Conservation (phyloP, 257 asterid genomes). For the Coffea canephora region DNA sequence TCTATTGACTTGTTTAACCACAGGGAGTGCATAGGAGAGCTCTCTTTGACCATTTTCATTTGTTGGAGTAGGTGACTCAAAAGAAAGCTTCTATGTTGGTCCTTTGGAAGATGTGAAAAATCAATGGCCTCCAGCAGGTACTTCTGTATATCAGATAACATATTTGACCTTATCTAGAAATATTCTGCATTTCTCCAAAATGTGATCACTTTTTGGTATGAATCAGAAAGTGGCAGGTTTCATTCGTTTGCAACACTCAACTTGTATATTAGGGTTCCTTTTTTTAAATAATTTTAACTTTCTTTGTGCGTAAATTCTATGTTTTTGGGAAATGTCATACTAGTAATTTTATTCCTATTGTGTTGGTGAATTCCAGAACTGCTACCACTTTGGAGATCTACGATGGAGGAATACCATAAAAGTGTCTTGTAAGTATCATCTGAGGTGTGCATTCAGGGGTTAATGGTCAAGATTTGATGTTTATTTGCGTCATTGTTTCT, state of each 20-base stretch:
- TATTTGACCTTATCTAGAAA: not conserved
- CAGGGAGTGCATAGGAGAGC: not conserved
- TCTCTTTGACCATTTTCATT: constrained; percentile 3
- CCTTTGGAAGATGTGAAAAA: constrained; percentile 37
- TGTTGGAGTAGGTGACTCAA: constrained; percentile 47
- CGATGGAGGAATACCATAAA: constrained; percentile 48
- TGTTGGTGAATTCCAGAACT: constrained; percentile 27
- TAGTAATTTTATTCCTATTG: not conserved
- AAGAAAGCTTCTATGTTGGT: constrained; percentile 57
- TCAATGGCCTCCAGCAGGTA: constrained; percentile 68
- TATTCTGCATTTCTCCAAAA: not conserved
- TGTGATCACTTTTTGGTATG: not conserved
- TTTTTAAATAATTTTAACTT: not conserved
- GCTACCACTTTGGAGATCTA: constrained; percentile 53
- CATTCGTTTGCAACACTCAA: not conserved
- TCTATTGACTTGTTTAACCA: not conserved
- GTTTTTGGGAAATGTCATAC: not conserved
- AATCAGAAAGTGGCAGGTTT: not conserved
- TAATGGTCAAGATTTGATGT: not conserved
- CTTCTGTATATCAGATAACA: not conserved
- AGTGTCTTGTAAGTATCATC: constrained; percentile 41
- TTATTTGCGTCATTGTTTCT: not conserved
- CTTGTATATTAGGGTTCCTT: not conserved
- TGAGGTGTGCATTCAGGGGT: not conserved
- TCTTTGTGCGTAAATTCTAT: not conserved